Evolutionary conservation across 1,284 basidiomycete species (phyloP).

Genomic region (Phellopilus nigrolimitatus): DNA sequence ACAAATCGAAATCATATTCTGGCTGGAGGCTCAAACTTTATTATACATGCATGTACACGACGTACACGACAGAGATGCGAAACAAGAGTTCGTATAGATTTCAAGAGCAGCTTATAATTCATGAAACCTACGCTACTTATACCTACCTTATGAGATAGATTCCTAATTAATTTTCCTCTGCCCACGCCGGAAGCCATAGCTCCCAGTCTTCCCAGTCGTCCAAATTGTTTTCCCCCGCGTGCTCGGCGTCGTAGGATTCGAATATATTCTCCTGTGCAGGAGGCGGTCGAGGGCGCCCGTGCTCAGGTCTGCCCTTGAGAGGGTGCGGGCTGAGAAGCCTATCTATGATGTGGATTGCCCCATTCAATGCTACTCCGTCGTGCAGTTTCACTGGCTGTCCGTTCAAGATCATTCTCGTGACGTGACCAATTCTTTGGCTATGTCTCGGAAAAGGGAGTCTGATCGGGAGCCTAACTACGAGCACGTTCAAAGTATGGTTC

Average conservation of each 20-base stretch:
- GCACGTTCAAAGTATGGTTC: conserved; percentile 44
- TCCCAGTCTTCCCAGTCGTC: conserved; percentile 59
- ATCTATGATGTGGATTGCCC: conserved; percentile 54
- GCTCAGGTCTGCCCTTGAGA: background rate
- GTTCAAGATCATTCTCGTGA: conserved; percentile 44
- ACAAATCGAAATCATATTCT: no score
- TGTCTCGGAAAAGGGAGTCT: conserved; percentile 31
- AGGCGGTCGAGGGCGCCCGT: conserved; percentile 12
- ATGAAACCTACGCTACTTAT: no score
- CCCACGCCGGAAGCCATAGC: conserved; percentile 44
- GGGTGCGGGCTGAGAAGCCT: conserved; percentile 46
- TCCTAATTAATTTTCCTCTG: no score
- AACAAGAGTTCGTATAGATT: no score
- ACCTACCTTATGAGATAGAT: no score
- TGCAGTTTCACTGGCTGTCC: conserved; percentile 40
- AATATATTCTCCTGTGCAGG: no score
- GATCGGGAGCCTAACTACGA: conserved; percentile 41
- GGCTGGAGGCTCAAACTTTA: no score
- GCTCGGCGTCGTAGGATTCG: conserved; percentile 21
- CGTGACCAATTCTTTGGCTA: conserved; percentile 38
- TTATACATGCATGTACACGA: no score
- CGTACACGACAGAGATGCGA: no score
- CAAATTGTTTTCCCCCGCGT: conserved; percentile 28
- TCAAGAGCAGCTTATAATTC: no score
- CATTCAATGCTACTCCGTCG: conserved; percentile 59